Evolutionary conservation across 129 eudicot genomes (phyloP), one percentile per base, ranked within the genome.

Genomic region (Chrysanthemum seticuspe): DNA sequence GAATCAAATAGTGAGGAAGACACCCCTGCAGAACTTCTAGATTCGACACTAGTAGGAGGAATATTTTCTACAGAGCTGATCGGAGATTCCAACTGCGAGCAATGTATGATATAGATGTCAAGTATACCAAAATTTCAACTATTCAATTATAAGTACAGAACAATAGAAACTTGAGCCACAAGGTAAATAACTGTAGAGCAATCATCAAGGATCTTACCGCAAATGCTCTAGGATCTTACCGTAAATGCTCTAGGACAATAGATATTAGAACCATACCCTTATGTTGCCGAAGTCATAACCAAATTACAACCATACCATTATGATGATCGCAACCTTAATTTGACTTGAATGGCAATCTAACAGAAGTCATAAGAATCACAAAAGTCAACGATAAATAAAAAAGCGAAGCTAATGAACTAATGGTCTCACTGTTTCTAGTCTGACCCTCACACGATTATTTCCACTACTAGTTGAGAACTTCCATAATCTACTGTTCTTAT

Each of bases 1-100:
- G 93, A 87, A 65, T 61, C 77, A 71, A 79, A 84, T 19, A 72
- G 53, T 36, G 85, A 71, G 74, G 92, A 84, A 50, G 93, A 73
- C 48, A 76, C 81, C 45, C 76, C 72, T 60, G 73, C 69, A 57
- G 92, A 84, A 55, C 62, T 79, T 54, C 56, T 68, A 71, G 84
- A 80, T 76, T 63, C 85, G 52, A 74, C 84, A 51, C 80, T 80
- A 77, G 74, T 63, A 51, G 85, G 86, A 75, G 88, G 70, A 13
- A 68, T 50, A 63, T 73, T 82, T 79, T 81, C 80, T 31, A 76
- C 55, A 21, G 80, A 82, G 79, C 74, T 84, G 50, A 72, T 71
- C 0, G 85, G 81, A 18, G 84, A 80, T 74, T 78, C 88, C 79
- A 67, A 65, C 93, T 87, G 81, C 79, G 78, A 78, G 62, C 74